Evolutionary conservation across 2,329 filamentous ascomycete genomes (phyloP), one percentile per base, ranked within the genome.

Genomic region (Tolypocladium nubicola): DNA sequence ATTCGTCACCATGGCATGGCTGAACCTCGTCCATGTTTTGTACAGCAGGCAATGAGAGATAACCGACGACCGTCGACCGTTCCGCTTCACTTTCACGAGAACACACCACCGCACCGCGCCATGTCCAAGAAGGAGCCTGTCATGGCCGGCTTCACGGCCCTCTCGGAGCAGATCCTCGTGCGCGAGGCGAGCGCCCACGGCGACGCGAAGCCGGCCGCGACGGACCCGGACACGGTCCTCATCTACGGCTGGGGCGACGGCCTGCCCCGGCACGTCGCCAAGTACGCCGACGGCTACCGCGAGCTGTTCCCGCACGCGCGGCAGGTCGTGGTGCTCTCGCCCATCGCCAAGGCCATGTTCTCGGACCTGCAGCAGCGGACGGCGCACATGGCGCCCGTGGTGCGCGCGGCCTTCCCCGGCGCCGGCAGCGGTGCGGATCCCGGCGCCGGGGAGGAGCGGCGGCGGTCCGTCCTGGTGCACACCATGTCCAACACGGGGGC

Each of bases 191-290:
- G 23, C 30, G n/a, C 19, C 19, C 30, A 72, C 13, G 67, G 72
- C 47, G 66, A 62, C 5, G 60, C 65, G 23, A 61, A 62, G 8
- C 41, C 62, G 4, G 55, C 61, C 7, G 57, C 63, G 7, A 54
- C 62, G 33, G 68, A 76, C 53, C 78, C 78, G 3, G 71, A 74
- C 21, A 76, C 74, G 7, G 70, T 83, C 49, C 63, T 83, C 52
- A 72, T 85, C 59, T 84, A 77, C 65, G 76, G 79, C 63, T 84
- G 80, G 82, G 80, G 81, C 55, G 81, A 84, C 60, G 79, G 77
- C 26, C 68, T 71, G 14, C 76, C 80, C 2, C 80, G 78, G 60
- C 76, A 84, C 64, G 73, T 83, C 35, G 69, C 72, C 58, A 84
- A 85, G 65, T 85, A 83, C 62, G 71, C 76, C 16, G 73, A 77